Percentiles rank a stretch among this genome's conserved stretches.
These are phyloP conservation scores for Schwanniomyces yamadae DNA, from an alignment of 805 yeast species.

Conservation along the genomic window DNA sequence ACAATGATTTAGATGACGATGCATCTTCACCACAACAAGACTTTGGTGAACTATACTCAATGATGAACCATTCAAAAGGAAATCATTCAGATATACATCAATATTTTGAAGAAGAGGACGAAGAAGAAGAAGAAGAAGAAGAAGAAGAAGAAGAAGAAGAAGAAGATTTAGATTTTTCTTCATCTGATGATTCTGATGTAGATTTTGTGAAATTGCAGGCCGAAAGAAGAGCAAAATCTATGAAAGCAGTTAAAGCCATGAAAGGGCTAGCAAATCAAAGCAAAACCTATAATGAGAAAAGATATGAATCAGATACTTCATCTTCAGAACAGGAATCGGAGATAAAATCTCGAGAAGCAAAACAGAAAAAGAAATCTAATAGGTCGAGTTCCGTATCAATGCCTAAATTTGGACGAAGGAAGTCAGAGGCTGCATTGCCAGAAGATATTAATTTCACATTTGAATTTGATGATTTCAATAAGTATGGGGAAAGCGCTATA, in stretches of 20 bases:
- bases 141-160: constrained; percentile 15
- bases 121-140: constrained; percentile 1
- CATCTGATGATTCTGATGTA: constrained; percentile 65
- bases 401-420: constrained; percentile 33
- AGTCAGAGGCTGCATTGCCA: constrained; percentile 40
- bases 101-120: constrained; percentile 4
- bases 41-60: constrained; percentile 22
- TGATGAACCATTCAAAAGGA: constrained; percentile 13
- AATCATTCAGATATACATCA: background rate
- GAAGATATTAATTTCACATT: constrained; percentile 42
- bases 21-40: constrained; percentile 11
- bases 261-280: constrained; percentile 20
- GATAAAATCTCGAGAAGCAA: background rate
- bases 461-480: constrained; percentile 36
- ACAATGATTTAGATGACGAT: constrained; percentile 13
- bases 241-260: constrained; percentile 44
- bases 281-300: constrained; percentile 1
- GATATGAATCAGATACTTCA: background rate
- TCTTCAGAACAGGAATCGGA: background rate
- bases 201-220: constrained; percentile 74
- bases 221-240: constrained; percentile 57
- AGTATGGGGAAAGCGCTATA: constrained; percentile 12
- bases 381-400: constrained; percentile 14
- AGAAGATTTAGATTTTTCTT: constrained; percentile 31
- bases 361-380: constrained; percentile 6